A percentile compares a stretch with the other conserved stretches of the same genome.
Evolutionary conservation across 1,284 basidiomycete species (phyloP).

Genomic region (Ceratobasidium sp.): DNA sequence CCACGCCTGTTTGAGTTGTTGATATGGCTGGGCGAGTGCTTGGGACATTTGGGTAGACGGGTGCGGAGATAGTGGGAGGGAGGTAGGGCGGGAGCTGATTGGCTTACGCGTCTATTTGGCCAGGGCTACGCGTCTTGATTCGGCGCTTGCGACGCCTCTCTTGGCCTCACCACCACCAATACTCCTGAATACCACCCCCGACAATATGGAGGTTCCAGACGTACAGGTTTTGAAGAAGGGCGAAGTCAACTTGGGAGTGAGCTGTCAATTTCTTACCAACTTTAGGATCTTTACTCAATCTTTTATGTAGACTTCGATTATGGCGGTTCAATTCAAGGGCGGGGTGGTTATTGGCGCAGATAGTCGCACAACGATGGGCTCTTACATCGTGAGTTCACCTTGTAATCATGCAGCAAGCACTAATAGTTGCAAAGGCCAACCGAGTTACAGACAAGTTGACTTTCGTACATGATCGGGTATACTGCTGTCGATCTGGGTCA

Average conservation of each 20-base stretch:
- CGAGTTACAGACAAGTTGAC: conserved; percentile 99
- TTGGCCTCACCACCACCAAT: conserved; percentile 47
- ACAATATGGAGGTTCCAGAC: conserved; percentile 73
- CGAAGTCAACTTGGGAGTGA: conserved; percentile 93
- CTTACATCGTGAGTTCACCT: conserved; percentile 85
- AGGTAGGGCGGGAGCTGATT: conserved; percentile 7
- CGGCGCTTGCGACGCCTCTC: conserved; percentile 50
- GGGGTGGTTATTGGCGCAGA: conserved; percentile 98
- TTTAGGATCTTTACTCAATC: not conserved
- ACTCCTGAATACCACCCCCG: conserved; percentile 43
- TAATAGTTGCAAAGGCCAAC: conserved; percentile 71
- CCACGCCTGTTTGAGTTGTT: conserved; percentile 45
- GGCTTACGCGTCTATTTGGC: conserved; percentile 35
- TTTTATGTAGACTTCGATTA: conserved; percentile 87
- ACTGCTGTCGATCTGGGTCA: conserved; percentile 98
- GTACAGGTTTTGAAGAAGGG: conserved; percentile 83
- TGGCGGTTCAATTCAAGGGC: conserved; percentile 96
- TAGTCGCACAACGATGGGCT: conserved; percentile 94
- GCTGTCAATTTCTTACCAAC: conserved; percentile 50
- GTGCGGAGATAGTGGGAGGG: conserved; percentile 6
- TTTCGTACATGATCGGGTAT: conserved; percentile 95
- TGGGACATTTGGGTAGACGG: conserved; percentile 46
- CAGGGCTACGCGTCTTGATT: conserved; percentile 59
- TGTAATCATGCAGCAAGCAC: not conserved
- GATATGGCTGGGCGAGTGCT: conserved; percentile 61